Base-by-base conservation (phyloP, 1,284 basidiomycete species). In the Vanrija sp. region DNA sequence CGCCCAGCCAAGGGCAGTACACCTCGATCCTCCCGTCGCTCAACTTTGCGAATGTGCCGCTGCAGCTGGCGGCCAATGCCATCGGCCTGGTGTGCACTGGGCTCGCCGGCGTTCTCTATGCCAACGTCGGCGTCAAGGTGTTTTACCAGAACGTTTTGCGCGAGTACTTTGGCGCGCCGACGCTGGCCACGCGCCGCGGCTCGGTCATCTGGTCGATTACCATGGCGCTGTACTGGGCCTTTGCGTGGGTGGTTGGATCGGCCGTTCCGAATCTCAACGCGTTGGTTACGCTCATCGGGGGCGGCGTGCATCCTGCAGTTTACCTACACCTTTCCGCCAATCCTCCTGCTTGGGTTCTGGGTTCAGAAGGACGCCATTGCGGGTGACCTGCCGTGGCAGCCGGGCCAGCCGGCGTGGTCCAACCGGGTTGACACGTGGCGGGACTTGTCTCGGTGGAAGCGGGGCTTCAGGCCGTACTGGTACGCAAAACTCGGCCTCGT, bases 71-170 rank as follows among this genome's bases (percentile, higher is more conserved):
- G 59, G 79, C 80, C 14, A 84, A 84, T 54, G 77, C 77, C 0
- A 63, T 84, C n/a, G 76, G 78, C 14, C 49, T 61, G 9, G 19
- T 56, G n/a, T 48, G 47, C 45, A 19, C 78, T 38, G 75, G 83
- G 27, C 81, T 84, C 45, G 82, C 83, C 1, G 83, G 81, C 20
- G 82, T 84, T 15, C 64, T 86, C 36, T 87, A 86, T 59, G 81
- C 82, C 12, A 84, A 85, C 68, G 83, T 86, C 48, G 60, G 60
- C 10, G 47, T 48, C 56, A 61, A 61, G 49, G 54, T 61, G 8
- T 51, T 58, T 49, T 61, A 61, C 50, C 55, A 53, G 41, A 49
- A 51, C 54, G 47, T 61, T 6, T 63, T 86, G 6, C 79, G 84
- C 47, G 78, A 77, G 15, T 72, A 80, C 65, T 76, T 84, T 62